Conservation (phyloP, 139 green algal genomes). For the Chlamydomonas incerta region DNA sequence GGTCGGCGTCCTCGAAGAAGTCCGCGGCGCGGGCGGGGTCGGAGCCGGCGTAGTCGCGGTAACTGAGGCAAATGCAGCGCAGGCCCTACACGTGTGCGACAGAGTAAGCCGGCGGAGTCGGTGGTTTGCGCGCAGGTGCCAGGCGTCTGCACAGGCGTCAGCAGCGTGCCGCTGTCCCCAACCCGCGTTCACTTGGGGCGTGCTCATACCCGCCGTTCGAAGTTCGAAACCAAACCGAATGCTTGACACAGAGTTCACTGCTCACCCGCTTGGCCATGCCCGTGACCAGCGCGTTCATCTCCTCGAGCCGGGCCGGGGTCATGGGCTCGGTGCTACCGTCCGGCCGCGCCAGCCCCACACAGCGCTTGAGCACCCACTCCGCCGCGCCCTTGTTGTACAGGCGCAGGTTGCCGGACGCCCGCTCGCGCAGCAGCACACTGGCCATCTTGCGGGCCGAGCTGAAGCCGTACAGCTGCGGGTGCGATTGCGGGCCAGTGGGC, state of each 20-base stretch:
- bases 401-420: slow-evolving; percentile 53
- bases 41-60: slow-evolving; percentile 64
- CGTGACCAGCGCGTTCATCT: slow-evolving; percentile 61
- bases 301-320: slow-evolving; percentile 47
- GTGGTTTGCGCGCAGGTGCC: slow-evolving; percentile 66
- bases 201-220: too few relatives aligned
- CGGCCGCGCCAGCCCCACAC: slow-evolving; percentile 59
- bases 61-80: slow-evolving; percentile 87
- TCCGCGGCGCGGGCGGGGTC: slow-evolving; percentile 44
- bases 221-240: too few relatives aligned
- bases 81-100: too few relatives aligned
- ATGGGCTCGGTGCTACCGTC: slow-evolving; percentile 68
- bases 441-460: slow-evolving; percentile 91
- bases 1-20: slow-evolving; percentile 76
- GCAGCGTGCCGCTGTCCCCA: too few relatives aligned
- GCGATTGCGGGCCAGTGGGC: too few relatives aligned
- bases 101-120: too few relatives aligned
- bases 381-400: slow-evolving; percentile 95
- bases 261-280: slow-evolving; percentile 47
- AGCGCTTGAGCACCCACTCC: slow-evolving; percentile 90
- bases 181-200: too few relatives aligned
- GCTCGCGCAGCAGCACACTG: slow-evolving; percentile 76
- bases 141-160: not conserved
- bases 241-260: not conserved
- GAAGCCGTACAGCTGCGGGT: slow-evolving; percentile 53